These are phyloP conservation scores for Exutisphaerella laricina DNA, from an alignment of 2,329 filamentous ascomycete genomes.

Conservation along the genomic window DNA sequence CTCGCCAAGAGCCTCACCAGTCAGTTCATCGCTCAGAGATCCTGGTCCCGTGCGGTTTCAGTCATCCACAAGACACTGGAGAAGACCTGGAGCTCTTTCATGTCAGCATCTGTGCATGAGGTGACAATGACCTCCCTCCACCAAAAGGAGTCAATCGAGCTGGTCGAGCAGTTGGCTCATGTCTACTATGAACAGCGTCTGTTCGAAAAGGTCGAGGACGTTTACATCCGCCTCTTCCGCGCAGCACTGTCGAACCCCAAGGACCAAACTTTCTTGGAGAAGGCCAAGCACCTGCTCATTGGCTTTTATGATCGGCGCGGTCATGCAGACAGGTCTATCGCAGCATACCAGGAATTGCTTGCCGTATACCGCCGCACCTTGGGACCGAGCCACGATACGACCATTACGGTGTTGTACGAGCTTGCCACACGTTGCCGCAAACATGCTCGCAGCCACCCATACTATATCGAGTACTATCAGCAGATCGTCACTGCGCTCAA, in stretches of 20 bases:
- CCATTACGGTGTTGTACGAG: constrained; percentile 45
- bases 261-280: constrained; percentile 31
- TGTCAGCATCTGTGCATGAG: constrained; percentile 37
- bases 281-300: constrained; percentile 32
- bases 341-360: constrained; percentile 35
- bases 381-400: constrained; percentile 39
- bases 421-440: constrained; percentile 37
- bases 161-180: constrained; percentile 44
- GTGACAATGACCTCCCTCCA: constrained; percentile 41
- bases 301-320: constrained; percentile 37
- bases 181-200: constrained; percentile 40
- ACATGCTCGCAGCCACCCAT: constrained; percentile 39
- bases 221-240: constrained; percentile 37
- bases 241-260: constrained; percentile 31
- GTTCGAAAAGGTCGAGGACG: constrained; percentile 37
- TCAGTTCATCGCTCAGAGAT: constrained; percentile 43
- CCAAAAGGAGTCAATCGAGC: constrained; percentile 42
- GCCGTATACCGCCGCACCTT: constrained; percentile 31
- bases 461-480: constrained; percentile 45
- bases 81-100: constrained; percentile 44
- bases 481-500: constrained; percentile 42
- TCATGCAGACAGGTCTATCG: constrained; percentile 34
- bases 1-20: constrained; percentile 38
- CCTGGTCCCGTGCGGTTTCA: constrained; percentile 44
- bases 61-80: constrained; percentile 44